Conservation (phyloP, 495 filamentous ascomycete genomes). For the Neurospora intermedia region DNA sequence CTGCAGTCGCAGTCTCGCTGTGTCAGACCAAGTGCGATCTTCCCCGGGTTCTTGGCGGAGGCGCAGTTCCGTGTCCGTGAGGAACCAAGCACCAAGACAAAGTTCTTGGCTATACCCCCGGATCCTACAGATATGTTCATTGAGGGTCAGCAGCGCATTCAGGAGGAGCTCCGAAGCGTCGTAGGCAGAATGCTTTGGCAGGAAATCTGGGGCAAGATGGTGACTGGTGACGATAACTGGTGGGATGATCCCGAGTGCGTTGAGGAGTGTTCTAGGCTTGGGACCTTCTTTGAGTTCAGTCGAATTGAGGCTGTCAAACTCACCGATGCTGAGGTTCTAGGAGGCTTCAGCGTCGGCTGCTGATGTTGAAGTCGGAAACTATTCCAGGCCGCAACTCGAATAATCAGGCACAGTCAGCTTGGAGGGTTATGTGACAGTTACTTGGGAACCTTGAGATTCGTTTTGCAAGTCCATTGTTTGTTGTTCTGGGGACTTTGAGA, state of each 20-base stretch:
- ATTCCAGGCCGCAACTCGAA: background rate
- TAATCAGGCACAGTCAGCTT: background rate
- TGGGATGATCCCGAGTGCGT: constrained; percentile 39
- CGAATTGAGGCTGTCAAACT: constrained; percentile 35
- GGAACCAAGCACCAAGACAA: constrained; percentile 23
- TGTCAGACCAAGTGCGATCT: constrained; percentile 29
- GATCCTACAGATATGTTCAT: constrained; percentile 2
- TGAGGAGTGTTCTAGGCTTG: constrained; percentile 33
- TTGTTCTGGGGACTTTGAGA: background rate
- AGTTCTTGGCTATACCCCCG: constrained; percentile 22
- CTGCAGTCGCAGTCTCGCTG: constrained; percentile 35
- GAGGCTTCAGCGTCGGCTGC: background rate
- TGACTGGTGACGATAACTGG: constrained; percentile 36
- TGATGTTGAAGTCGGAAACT: background rate
- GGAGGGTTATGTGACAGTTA: background rate
- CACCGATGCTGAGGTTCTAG: background rate
- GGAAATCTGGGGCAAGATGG: constrained; percentile 36
- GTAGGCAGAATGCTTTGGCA: constrained; percentile 33
- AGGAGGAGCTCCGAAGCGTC: constrained; percentile 26
- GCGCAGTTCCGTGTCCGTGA: constrained; percentile 25
- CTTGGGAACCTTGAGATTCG: background rate
- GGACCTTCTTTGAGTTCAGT: constrained; percentile 38
- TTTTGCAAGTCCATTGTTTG: background rate
- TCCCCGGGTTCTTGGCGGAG: constrained; percentile 33
- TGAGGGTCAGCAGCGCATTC: constrained; percentile 5